Conservation (phyloP, 1,284 basidiomycete genomes). For the Xerocomus cyaneibrunnescens region DNA sequence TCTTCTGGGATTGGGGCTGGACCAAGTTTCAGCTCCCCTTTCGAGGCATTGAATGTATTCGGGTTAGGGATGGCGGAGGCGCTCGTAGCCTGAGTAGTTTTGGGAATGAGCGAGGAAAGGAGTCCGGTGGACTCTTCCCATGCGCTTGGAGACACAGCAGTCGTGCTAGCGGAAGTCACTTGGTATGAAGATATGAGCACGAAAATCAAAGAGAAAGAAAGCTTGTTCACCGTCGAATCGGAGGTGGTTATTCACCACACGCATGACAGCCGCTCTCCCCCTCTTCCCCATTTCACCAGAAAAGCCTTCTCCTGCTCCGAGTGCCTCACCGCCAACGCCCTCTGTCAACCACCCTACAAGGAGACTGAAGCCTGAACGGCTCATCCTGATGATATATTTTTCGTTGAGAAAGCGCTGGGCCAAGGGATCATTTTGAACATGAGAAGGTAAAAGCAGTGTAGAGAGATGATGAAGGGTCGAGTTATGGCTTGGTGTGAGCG, state of each 20-base stretch:
- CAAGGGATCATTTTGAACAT: conserved; percentile 81
- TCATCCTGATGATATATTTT: conserved; percentile 90
- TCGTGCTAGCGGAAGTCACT: conserved; percentile 73
- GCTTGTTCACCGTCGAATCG: conserved; percentile 78
- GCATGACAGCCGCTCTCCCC: conserved; percentile 83
- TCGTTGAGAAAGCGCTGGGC: conserved; percentile 88
- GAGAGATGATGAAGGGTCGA: conserved; percentile 79
- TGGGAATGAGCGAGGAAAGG: conserved; percentile 73
- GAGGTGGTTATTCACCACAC: conserved; percentile 92
- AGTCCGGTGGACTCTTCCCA: conserved; percentile 87
- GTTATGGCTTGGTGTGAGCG: conserved; percentile 71
- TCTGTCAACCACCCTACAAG: conserved; percentile 96
- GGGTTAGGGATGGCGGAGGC: conserved; percentile 46
- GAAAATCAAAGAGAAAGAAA: conserved; percentile 14
- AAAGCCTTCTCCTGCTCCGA: conserved; percentile 80
- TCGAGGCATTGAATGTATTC: conserved; percentile 71
- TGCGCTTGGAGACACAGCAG: conserved; percentile 56
- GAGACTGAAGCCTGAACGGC: conserved; percentile 88
- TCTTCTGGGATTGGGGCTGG: conserved; percentile 76
- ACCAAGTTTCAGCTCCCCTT: conserved; percentile 81
- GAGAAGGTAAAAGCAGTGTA: conserved; percentile 79
- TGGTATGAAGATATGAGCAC: conserved; percentile 30
- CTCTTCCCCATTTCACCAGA: conserved; percentile 78
- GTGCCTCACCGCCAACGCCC: conserved; percentile 82
- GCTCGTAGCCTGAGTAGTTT: conserved; percentile 38